Percentiles rank a stretch among this genome's conserved stretches.
These are phyloP conservation scores for Aspergillus proliferans DNA, from an alignment of 2,329 filamentous ascomycete species.

Conservation along the genomic window DNA sequence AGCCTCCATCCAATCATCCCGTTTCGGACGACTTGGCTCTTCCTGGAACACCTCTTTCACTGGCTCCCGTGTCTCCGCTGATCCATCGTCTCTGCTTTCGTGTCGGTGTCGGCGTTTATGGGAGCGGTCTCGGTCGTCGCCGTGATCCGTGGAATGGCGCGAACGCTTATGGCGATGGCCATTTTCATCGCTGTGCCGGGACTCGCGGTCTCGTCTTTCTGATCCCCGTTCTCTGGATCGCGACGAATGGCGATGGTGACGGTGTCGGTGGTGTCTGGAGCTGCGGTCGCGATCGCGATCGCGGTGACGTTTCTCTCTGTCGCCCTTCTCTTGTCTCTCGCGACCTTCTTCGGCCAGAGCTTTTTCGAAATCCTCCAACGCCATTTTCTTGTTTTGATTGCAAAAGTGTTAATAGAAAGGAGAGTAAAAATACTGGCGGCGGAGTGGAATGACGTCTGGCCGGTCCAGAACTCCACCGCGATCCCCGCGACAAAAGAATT, in stretches of 20 bases:
- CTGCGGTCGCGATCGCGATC: constrained; percentile 34
- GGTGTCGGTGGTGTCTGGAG: constrained; percentile 27
- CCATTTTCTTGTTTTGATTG: constrained; percentile 38
- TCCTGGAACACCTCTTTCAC: constrained; percentile 33
- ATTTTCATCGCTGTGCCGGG: constrained; percentile 46
- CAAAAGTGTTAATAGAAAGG: constrained; percentile 3
- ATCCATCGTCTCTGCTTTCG: constrained; percentile 34
- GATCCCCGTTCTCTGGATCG: constrained; percentile 29
- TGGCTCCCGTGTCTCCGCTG: constrained; percentile 28
- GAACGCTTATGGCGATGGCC: constrained; percentile 60
- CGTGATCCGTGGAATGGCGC: constrained; percentile 50
- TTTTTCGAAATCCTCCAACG: constrained; percentile 70
- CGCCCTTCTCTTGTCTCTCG: constrained; percentile 33
- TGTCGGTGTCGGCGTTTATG: constrained; percentile 44
- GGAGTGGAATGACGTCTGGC: constrained; percentile 26
- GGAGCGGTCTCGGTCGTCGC: constrained; percentile 41
- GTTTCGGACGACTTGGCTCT: constrained; percentile 45
- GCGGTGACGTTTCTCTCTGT: constrained; percentile 28
- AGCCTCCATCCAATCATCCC: constrained; percentile 93
- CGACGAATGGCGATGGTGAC: constrained; percentile 33
- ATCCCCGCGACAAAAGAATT: constrained; percentile 26
- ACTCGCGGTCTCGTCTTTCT: constrained; percentile 27
- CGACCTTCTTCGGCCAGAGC: constrained; percentile 60
- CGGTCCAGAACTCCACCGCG: constrained; percentile 23
- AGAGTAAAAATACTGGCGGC: constrained; percentile 14